A percentile compares a stretch with the other conserved stretches of the same genome.
These are phyloP conservation scores for Salix koriyanagi DNA, from an alignment of 345 rosid genomes.

Conservation along the genomic window DNA sequence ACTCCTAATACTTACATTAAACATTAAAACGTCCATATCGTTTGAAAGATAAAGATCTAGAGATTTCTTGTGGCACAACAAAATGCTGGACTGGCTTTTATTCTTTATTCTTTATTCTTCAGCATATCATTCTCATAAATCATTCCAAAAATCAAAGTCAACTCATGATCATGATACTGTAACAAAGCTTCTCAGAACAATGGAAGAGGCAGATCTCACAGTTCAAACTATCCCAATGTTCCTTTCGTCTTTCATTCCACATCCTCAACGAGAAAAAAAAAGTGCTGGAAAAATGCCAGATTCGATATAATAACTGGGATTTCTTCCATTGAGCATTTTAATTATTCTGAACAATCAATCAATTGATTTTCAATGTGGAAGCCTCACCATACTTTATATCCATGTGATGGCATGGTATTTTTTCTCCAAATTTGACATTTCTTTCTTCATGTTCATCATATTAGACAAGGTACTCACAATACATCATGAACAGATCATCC, in stretches of 20 bases:
- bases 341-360: slow-evolving; percentile 13
- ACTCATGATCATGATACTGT: not conserved
- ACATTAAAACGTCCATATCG: not conserved
- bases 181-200: not conserved
- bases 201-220: not conserved
- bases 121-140: not conserved
- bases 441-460: not conserved
- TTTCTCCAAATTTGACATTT: not conserved
- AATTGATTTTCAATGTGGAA: slow-evolving; percentile 2
- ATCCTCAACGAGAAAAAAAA: not conserved
- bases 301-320: not conserved
- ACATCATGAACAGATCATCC: slow-evolving; percentile 26
- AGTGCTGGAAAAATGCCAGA: not conserved
- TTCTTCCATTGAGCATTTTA: slow-evolving; percentile 4
- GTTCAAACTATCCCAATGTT: not conserved
- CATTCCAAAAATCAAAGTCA: not conserved
- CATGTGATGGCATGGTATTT: slow-evolving; percentile 5
- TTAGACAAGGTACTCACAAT: slow-evolving; percentile 32
- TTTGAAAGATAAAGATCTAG: not conserved
- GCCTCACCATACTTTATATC: slow-evolving; percentile 16
- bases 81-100: not conserved
- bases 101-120: not conserved
- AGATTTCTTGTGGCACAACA: not conserved
- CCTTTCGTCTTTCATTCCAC: not conserved
- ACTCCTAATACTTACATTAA: not conserved